These are phyloP conservation scores for Plasmodium berghei DNA, from an alignment of 169 alveolate species.

Conservation along the genomic window DNA sequence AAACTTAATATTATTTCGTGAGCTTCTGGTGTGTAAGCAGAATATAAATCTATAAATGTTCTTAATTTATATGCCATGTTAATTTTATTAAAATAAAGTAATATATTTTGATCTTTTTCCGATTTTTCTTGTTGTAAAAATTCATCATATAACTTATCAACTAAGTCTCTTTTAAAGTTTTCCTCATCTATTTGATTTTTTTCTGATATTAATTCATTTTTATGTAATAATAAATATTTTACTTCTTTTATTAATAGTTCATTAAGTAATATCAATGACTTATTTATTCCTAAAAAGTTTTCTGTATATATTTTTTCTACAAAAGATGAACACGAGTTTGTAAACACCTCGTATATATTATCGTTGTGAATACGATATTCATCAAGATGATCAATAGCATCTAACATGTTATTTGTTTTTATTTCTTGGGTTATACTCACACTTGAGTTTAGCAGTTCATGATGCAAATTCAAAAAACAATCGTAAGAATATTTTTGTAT, in stretches of 20 bases:
- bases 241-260: constrained; percentile 73
- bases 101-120: constrained; percentile 32
- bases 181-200: constrained; percentile 28
- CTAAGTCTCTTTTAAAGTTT: constrained; percentile 32
- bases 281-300: constrained; percentile 28
- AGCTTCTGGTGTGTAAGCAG: constrained; percentile 55
- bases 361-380: constrained; percentile 28
- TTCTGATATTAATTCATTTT: constrained; percentile 31
- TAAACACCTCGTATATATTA: constrained; percentile 28
- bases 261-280: constrained; percentile 35
- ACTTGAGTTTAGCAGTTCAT: constrained; percentile 18
- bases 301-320: constrained; percentile 62
- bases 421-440: constrained; percentile 35
- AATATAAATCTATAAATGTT: constrained; percentile 27
- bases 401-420: constrained; percentile 12
- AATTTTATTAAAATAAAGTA: constrained; percentile 65
- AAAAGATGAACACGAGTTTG: constrained; percentile 20
- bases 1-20: constrained; percentile 64
- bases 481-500: constrained; percentile 64
- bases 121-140: constrained; percentile 73
- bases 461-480: constrained; percentile 47
- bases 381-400: constrained; percentile 3
- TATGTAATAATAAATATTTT: constrained; percentile 43
- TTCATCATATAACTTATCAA: constrained; percentile 73
- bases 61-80: constrained; percentile 63